Conservation (phyloP, 208 protist species). For the Trypanosoma grayi region DNA sequence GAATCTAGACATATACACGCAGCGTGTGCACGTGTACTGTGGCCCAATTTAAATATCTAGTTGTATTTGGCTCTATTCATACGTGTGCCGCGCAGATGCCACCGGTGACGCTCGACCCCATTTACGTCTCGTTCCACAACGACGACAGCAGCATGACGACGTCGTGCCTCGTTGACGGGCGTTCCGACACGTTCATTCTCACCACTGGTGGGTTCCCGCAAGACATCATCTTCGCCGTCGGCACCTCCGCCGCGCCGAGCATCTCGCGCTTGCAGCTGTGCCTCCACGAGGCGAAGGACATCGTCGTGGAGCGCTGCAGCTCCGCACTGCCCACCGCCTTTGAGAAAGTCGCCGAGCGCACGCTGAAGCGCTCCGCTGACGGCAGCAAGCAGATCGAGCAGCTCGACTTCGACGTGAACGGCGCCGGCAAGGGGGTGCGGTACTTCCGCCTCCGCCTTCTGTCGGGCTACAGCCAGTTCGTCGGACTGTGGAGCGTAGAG, state of each 20-base stretch:
- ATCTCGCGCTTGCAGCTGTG: slow-evolving; percentile 40
- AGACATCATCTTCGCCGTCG: slow-evolving; percentile 69
- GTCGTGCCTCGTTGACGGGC: slow-evolving; percentile 43
- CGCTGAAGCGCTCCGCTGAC: slow-evolving; percentile 30
- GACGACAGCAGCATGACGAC: slow-evolving; percentile 38
- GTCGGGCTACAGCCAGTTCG: slow-evolving; percentile 82
- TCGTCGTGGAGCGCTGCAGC: slow-evolving; percentile 41
- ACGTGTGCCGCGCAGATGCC: slow-evolving; percentile 6
- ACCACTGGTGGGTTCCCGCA: slow-evolving; percentile 88
- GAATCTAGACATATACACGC: too few relatives aligned
- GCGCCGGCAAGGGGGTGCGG: slow-evolving; percentile 49
- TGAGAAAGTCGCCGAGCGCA: slow-evolving; percentile 50
- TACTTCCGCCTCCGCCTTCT: slow-evolving; percentile 57
- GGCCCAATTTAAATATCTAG: background rate
- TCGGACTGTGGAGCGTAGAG: slow-evolving; percentile 62
- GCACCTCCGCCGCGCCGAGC: slow-evolving; percentile 51
- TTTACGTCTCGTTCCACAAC: slow-evolving; percentile 77
- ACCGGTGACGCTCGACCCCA: slow-evolving; percentile 51
- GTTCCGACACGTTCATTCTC: slow-evolving; percentile 52
- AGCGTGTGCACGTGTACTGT: too few relatives aligned
- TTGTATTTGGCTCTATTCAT: background rate
- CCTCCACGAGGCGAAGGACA: slow-evolving; percentile 80
- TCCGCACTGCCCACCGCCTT: slow-evolving; percentile 25
- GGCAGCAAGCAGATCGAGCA: slow-evolving; percentile 48
- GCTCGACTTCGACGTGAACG: slow-evolving; percentile 55